phyloP scores from a whole-genome alignment of 305 asterid genomes.

The Rubia peregrina region DNA sequence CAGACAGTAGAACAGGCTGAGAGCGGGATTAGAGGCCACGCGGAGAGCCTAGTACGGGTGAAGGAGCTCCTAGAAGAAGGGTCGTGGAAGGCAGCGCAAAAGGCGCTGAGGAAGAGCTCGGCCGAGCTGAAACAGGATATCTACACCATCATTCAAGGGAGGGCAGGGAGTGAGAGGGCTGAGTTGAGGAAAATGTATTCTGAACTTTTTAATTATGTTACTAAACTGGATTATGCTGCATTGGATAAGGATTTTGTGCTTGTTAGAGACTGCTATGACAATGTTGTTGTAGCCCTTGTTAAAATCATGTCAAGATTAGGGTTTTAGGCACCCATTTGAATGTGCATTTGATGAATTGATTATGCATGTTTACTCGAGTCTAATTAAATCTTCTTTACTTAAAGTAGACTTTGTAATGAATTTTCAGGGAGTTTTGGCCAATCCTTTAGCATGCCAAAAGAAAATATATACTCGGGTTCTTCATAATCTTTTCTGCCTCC shows the following conservation, averaged over 20 bases:
- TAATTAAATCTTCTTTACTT: too few species aligned
- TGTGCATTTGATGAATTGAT: neutral
- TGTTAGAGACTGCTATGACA: constrained; percentile 37
- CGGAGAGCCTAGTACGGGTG: constrained; percentile 32
- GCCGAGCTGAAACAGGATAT: constrained; percentile 57
- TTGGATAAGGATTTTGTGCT: constrained; percentile 51
- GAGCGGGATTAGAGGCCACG: constrained; percentile 35
- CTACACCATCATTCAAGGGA: constrained; percentile 54
- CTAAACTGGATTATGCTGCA: constrained; percentile 64
- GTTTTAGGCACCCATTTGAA: neutral
- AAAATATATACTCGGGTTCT: too few species aligned
- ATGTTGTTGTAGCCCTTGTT: constrained; percentile 36
- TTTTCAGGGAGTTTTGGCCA: neutral
- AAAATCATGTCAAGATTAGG: constrained; percentile 38
- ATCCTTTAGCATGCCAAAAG: neutral
- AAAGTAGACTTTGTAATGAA: neutral
- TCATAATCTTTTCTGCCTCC: too few species aligned
- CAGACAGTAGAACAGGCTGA: constrained; percentile 60
- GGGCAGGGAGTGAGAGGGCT: constrained; percentile 47
- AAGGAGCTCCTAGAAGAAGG: constrained; percentile 44
- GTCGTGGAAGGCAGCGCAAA: constrained; percentile 61
- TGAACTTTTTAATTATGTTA: constrained; percentile 46
- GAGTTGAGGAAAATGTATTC: constrained; percentile 44
- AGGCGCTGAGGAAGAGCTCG: constrained; percentile 40
- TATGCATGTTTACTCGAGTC: neutral